These are phyloP conservation scores for Metarhizium rileyi DNA, from an alignment of 2,329 filamentous ascomycete genomes.

Conservation along the genomic window DNA sequence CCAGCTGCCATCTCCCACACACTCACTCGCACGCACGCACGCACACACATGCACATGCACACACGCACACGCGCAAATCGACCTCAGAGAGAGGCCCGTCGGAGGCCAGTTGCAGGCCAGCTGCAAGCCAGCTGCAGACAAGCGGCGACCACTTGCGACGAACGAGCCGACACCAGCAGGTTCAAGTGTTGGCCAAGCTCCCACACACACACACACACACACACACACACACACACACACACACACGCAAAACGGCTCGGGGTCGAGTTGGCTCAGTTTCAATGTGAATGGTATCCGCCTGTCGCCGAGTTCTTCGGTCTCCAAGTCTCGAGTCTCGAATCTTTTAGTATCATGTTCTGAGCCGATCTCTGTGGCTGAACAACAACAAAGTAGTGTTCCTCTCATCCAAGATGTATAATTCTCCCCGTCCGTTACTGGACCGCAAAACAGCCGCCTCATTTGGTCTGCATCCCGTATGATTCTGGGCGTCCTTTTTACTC, in stretches of 20 bases:
- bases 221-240: not conserved
- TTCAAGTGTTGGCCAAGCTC: not conserved
- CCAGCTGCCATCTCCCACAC: not conserved
- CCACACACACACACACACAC: not conserved
- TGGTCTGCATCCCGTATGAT: no score
- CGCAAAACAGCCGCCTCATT: no score
- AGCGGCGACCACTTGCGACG: not conserved
- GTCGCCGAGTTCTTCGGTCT: not conserved
- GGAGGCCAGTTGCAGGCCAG: not conserved
- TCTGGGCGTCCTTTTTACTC: no score
- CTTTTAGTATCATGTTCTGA: slow-evolving; percentile 20
- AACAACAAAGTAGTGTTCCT: not conserved
- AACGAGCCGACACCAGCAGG: slow-evolving; percentile 3
- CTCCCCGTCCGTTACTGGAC: not conserved
- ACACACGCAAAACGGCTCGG: not conserved
- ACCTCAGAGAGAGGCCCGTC: no score
- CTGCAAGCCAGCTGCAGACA: not conserved
- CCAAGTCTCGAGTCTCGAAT: slow-evolving; percentile 16
- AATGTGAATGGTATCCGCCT: slow-evolving; percentile 7
- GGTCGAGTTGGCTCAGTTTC: not conserved
- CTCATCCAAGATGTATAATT: slow-evolving; percentile 2
- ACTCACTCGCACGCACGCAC: not conserved
- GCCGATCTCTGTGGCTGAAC: no score
- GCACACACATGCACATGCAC: not conserved
- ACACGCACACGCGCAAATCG: no score